Conservation (phyloP, 441 rosid genomes). For the Brassica balearica region DNA sequence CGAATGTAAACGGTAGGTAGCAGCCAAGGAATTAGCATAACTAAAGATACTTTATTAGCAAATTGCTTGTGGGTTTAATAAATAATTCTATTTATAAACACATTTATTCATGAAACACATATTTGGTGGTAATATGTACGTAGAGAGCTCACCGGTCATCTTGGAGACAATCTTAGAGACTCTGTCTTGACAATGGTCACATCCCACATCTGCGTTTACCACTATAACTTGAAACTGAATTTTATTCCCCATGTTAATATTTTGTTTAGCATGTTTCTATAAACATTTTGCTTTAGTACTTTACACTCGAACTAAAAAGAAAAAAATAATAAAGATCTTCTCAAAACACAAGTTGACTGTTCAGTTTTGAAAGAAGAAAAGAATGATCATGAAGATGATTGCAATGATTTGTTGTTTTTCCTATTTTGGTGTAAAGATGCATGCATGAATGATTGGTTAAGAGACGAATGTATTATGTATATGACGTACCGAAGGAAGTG, state of each 20-base stretch:
- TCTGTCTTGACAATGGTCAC: conserved; percentile 55
- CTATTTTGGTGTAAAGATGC: background rate
- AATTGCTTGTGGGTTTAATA: conserved; percentile 15
- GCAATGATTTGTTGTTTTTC: background rate
- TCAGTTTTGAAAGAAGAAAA: background rate
- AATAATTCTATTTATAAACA: background rate
- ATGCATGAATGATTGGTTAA: background rate
- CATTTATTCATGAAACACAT: background rate
- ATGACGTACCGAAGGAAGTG: conserved; percentile 56
- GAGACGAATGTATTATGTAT: background rate
- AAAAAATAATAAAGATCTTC: background rate
- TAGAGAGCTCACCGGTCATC: conserved; percentile 55
- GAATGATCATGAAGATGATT: background rate
- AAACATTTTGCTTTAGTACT: background rate
- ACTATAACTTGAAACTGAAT: conserved; percentile 70
- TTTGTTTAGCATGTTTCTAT: too few species aligned
- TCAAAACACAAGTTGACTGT: background rate
- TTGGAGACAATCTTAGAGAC: conserved; percentile 54
- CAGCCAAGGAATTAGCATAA: conserved; percentile 26
- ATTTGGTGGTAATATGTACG: background rate
- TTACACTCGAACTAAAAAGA: background rate
- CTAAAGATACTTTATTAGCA: background rate
- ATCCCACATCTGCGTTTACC: conserved; percentile 64
- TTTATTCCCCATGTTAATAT: conserved; percentile 24
- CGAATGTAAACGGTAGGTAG: conserved; percentile 37